phyloP scores from a whole-genome alignment of 2,329 filamentous ascomycete genomes.

The Aureobasidium melanogenum region DNA sequence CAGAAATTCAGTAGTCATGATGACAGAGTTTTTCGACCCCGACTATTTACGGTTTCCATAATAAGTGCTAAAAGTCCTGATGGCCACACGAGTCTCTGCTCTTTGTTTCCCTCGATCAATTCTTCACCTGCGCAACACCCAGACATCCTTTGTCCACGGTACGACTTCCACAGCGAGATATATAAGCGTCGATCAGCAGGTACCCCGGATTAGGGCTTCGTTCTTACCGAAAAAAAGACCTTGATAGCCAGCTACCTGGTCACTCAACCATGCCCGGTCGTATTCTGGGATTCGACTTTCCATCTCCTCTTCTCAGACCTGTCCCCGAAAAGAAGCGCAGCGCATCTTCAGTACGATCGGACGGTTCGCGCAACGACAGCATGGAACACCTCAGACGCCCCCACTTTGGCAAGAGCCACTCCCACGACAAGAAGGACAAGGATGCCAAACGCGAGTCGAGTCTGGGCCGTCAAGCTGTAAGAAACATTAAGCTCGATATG shows the following conservation, averaged over 20 bases:
- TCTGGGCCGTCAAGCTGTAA: constrained; percentile 23
- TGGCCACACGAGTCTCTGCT: not conserved
- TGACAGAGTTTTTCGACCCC: constrained; percentile 1
- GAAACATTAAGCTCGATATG: constrained; percentile 47
- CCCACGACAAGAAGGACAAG: constrained; percentile 20
- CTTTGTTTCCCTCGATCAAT: not conserved
- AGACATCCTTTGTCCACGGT: not conserved
- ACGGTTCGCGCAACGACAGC: constrained; percentile 17
- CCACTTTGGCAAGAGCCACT: constrained; percentile 17
- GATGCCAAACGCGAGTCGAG: constrained; percentile 11
- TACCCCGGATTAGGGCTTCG: not conserved
- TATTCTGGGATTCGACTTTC: constrained; percentile 26
- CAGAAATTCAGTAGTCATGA: not conserved
- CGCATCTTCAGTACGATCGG: constrained; percentile 12
- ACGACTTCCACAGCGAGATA: not conserved
- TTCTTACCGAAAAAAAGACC: not conserved
- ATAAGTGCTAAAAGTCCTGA: not conserved
- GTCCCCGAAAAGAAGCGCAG: constrained; percentile 15
- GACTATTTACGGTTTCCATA: constrained; percentile 5
- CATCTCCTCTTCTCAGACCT: constrained; percentile 14
- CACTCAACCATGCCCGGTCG: constrained; percentile 22
- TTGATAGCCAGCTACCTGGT: not conserved
- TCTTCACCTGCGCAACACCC: no score
- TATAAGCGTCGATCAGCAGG: not conserved
- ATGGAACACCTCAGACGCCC: constrained; percentile 30